Evolutionary conservation across 2,329 filamentous ascomycete genomes (phyloP).

Genomic region (Anthostomella pinea): DNA sequence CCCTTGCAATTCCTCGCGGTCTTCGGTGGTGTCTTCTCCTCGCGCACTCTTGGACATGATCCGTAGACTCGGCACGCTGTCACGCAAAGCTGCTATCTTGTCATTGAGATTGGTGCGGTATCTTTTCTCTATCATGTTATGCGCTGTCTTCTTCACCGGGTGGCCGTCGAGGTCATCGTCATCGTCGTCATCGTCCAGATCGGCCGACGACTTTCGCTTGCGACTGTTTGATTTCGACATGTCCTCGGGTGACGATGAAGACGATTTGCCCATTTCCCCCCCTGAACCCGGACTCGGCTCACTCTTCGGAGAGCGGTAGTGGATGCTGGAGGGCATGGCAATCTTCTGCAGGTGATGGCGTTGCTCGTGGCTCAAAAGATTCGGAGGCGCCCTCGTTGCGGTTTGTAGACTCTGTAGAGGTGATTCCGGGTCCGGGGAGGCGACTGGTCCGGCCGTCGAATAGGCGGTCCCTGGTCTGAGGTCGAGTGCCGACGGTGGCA

Average conservation of each 20-base stretch:
- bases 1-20: conserved; percentile 78
- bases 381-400: conserved; percentile 35
- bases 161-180: conserved; percentile 59
- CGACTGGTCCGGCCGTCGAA: conserved; percentile 23
- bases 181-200: conserved; percentile 54
- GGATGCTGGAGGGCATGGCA: conserved; percentile 62
- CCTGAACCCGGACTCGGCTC: conserved; percentile 57
- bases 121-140: conserved; percentile 97
- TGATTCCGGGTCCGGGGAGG: conserved; percentile 27
- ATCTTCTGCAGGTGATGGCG: conserved; percentile 61
- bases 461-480: conserved; percentile 36
- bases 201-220: conserved; percentile 69
- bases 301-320: conserved; percentile 58
- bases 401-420: conserved; percentile 28
- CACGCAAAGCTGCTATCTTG: conserved; percentile 88
- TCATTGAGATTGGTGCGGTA: conserved; percentile 96
- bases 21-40: conserved; percentile 67
- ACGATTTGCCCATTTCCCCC: conserved; percentile 46
- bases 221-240: conserved; percentile 44
- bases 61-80: conserved; percentile 86
- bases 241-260: conserved; percentile 59
- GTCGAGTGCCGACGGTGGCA: conserved; percentile 29
- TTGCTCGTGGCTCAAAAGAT: conserved; percentile 53
- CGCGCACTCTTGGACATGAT: conserved; percentile 73
- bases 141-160: conserved; percentile 81